Conservation (phyloP, 2,329 filamentous ascomycete genomes). For the Monosporascus sp. region DNA sequence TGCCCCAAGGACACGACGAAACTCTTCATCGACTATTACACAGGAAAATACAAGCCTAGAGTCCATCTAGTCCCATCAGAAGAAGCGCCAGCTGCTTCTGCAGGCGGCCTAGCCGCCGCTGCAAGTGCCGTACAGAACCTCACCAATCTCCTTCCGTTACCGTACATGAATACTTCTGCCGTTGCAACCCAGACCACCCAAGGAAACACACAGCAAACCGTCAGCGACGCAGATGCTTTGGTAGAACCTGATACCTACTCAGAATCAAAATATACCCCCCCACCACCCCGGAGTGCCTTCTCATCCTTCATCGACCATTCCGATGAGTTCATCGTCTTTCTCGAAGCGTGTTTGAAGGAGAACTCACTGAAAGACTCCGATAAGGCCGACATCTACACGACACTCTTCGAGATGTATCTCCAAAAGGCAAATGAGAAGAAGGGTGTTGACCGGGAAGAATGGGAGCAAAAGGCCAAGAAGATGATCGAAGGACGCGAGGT, state of each 20-base stretch:
- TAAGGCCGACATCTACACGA: conserved; percentile 84
- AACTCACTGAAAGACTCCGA: conserved; percentile 67
- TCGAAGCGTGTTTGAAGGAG: conserved; percentile 80
- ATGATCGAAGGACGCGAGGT: conserved; percentile 77
- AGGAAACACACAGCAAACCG: conserved; percentile 45
- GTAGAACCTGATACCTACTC: conserved; percentile 42
- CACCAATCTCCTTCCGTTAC: conserved; percentile 74
- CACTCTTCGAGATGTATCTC: conserved; percentile 96
- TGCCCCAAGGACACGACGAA: conserved; percentile 77
- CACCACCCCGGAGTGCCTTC: conserved; percentile 83
- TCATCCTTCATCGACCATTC: conserved; percentile 95
- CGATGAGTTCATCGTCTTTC: conserved; percentile 83
- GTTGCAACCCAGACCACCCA: conserved; percentile 48
- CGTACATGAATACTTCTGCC: conserved; percentile 70
- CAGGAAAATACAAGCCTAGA: conserved; percentile 72
- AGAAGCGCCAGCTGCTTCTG: conserved; percentile 31
- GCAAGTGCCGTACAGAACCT: conserved; percentile 81
- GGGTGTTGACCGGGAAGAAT: conserved; percentile 62
- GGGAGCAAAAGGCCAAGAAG: conserved; percentile 86
- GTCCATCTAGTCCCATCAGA: conserved; percentile 45
- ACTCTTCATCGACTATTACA: conserved; percentile 93
- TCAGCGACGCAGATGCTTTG: conserved; percentile 48
- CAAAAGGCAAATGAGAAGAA: conserved; percentile 77
- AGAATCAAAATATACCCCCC: conserved; percentile 63
- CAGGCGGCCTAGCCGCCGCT: conserved; percentile 49